Base-by-base conservation (phyloP, 805 yeast genomes). In the Kodamaea hsintzibuensis region DNA sequence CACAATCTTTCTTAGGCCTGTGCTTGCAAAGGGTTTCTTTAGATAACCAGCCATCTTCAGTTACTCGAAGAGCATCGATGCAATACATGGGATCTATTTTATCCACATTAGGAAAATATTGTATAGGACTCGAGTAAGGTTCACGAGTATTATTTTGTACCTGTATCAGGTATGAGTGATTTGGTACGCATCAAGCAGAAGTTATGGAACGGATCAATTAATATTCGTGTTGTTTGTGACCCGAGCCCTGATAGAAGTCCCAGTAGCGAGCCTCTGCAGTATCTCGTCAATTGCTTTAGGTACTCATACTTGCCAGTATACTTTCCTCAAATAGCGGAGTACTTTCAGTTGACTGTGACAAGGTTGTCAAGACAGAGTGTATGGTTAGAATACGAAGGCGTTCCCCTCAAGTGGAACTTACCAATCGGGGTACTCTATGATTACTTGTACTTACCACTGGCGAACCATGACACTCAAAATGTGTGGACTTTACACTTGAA, bases 391-490 rank as follows among this genome's bases (percentile, higher is more conserved):
- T 80, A 74, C 62, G 86, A 85, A 33, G 78, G 71, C 3, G 83
- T 77, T 1, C 91, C 95, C 0, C 57, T 91, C 30, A 77, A 80
- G 49, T 91, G 97, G 96, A 83, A 88, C 58, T 73, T 82, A 57
- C 97, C 97, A 0, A 67, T 85, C 1, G 96, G 96, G 0, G 69
- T 87, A 3, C 66, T 85, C 1, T 83, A 78, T 62, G 96, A 90
- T 60, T 69, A 73, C n/a, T 72, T 74, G 1, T 65, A 17, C 44
- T 76, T 18, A 71, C 77, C 77, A 3, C 53, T 45, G 48, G 38
- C 14, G 3, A 45, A 14, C 9, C 39, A 45, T 19, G 33, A 18
- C 16, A 74, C 48, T 87, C 89, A 1, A 49, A 74, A 3, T 67
- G 72, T 25, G 60, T 86, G 18, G 71, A 82, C 12, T 76, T 82